Evolutionary conservation across 257 asterid genomes (phyloP), one percentile per base, ranked within the genome.

Genomic region (Misopates orontium): DNA sequence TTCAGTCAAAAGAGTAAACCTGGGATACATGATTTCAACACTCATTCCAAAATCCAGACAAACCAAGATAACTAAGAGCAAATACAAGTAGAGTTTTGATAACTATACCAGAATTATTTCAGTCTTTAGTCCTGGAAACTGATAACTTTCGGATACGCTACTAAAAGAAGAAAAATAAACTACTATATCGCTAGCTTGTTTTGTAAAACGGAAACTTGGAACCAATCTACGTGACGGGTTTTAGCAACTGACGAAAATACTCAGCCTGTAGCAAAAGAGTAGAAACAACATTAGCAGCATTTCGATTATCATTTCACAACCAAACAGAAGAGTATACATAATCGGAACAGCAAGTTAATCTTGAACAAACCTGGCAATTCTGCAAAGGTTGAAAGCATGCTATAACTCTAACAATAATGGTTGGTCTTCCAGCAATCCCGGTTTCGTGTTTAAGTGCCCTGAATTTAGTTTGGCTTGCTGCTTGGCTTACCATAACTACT

Each of bases 401-500:
- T 78, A 87, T 87, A 45, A 87, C 80, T 77, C 91, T 90, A 75
- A 87, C 88, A 64, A 88, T 73, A 65, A 90, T 83, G 66, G 96
- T 82, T 62, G 91, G 52, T 83, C 80, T 80, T 61, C 90, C 95
- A 25, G 87, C 71, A 79, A 87, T 80, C 68, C 96, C 96, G 71
- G 69, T 79, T 77, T 82, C 88, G 70, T 90, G 91, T 83, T 90
- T 87, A 65, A 68, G 85, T 61, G 88, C 85, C 84, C 83, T 77
- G 50, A 90, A 90, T 74, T 81, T 75, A 65, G 91, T 85, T 72
- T 82, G 95, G 60, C 91, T 78, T 6, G 95, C 95, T 63, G 91
- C 89, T 85, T 85, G 95, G 88, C 91, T 80, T 88, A 87, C 95
- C 97, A 90, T 90, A 83, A 87, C 95, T 90, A 64, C 84, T 80